Conservation (phyloP, 495 filamentous ascomycete genomes). For the Aspergillus nanangensis region DNA sequence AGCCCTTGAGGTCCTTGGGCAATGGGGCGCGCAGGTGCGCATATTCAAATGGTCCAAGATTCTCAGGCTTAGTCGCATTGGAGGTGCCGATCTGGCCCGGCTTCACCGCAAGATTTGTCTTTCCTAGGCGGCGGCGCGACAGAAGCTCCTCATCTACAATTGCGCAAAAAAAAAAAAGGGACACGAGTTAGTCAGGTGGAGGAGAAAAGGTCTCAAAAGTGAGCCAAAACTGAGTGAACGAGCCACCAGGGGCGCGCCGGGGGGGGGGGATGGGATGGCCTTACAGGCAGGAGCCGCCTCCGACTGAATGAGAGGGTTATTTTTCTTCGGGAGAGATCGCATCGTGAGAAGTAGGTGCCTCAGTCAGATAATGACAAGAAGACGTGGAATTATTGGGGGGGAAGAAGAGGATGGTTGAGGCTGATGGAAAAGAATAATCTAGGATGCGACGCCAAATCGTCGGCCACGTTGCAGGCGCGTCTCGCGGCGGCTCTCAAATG, state of each 20-base stretch:
- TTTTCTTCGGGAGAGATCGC: slow-evolving; percentile 62
- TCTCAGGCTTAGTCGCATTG: slow-evolving; percentile 64
- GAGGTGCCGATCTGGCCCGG: slow-evolving; percentile 57
- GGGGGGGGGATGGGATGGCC: slow-evolving; percentile 19
- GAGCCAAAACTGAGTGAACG: too few species aligned
- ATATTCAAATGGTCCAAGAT: slow-evolving; percentile 85
- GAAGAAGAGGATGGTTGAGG: neutral
- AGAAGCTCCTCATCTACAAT: slow-evolving; percentile 74
- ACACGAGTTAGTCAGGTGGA: slow-evolving; percentile 25
- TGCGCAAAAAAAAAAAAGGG: neutral
- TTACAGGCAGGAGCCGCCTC: slow-evolving; percentile 63
- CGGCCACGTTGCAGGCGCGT: slow-evolving; percentile 51
- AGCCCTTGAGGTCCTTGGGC: slow-evolving; percentile 77
- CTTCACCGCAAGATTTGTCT: slow-evolving; percentile 85
- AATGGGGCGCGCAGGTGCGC: slow-evolving; percentile 89
- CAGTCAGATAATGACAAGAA: slow-evolving; percentile 3
- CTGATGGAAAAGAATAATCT: slow-evolving; percentile 2
- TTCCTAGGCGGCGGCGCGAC: slow-evolving; percentile 78
- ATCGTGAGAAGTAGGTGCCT: slow-evolving; percentile 45
- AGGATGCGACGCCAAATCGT: slow-evolving; percentile 30
- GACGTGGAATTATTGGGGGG: slow-evolving; percentile 3
- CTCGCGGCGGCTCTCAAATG: slow-evolving; percentile 12
- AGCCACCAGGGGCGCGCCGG: slow-evolving; percentile 19
- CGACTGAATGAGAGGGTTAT: slow-evolving; percentile 74
- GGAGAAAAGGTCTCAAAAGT: slow-evolving; percentile 4